Percentiles rank a stretch among this genome's conserved stretches.
These are phyloP conservation scores for Apophysomyces elegans DNA, from an alignment of 371 early-diverging fungal species.

Conservation along the genomic window DNA sequence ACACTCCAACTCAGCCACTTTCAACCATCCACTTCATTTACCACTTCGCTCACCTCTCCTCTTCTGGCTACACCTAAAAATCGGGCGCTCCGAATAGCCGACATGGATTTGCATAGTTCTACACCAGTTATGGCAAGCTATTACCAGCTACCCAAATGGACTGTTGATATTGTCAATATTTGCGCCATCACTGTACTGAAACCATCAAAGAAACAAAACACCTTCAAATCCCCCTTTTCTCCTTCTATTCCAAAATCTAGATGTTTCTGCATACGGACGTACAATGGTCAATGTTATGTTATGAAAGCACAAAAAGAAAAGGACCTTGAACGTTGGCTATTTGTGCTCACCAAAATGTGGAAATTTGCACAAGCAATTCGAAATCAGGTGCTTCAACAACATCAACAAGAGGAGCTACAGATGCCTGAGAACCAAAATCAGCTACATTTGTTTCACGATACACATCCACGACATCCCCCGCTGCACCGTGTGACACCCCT, in stretches of 20 bases:
- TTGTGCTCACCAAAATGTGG: constrained; percentile 58
- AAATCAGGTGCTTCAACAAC: constrained; percentile 15
- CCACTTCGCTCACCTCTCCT: constrained; percentile 38
- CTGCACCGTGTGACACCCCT: constrained; percentile 10
- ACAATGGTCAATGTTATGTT: constrained; percentile 33
- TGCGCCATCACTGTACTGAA: constrained; percentile 47
- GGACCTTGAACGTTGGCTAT: constrained; percentile 57
- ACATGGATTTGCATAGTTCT: constrained; percentile 9
- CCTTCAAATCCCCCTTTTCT: constrained; percentile 10
- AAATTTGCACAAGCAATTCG: constrained; percentile 40
- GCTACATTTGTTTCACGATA: constrained; percentile 17
- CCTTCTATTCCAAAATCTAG: constrained; percentile 26
- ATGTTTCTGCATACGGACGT: constrained; percentile 51
- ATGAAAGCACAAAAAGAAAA: constrained; percentile 53
- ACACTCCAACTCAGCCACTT: constrained; percentile 14
- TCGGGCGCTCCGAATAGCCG: constrained; percentile 19
- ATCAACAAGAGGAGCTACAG: constrained; percentile 24
- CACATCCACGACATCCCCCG: constrained; percentile 15
- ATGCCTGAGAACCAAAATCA: constrained; percentile 18
- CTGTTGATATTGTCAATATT: constrained; percentile 40
- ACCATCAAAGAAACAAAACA: constrained; percentile 28
- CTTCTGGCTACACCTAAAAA: constrained; percentile 46
- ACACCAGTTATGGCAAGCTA: constrained; percentile 32
- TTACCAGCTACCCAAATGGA: constrained; percentile 55
- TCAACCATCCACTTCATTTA: constrained; percentile 21